Conservation (phyloP, 495 filamentous ascomycete species). For the Daldinia loculata region DNA sequence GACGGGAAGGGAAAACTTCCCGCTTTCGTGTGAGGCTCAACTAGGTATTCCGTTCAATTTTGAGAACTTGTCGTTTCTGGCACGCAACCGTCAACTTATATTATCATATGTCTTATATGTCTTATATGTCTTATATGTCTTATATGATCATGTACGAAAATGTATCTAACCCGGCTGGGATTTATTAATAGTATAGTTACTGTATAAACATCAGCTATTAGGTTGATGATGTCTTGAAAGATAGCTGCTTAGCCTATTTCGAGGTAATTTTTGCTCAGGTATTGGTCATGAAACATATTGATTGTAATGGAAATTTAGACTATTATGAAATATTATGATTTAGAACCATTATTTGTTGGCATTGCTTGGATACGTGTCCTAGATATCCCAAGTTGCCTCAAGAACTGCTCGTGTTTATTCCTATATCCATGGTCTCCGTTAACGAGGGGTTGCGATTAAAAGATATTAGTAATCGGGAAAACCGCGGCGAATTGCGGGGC, state of each 20-base stretch:
- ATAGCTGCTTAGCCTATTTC: not conserved
- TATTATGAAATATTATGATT: not conserved
- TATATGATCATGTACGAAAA: too few relatives aligned
- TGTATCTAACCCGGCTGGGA: too few relatives aligned
- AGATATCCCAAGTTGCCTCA: not conserved
- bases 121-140: too few relatives aligned
- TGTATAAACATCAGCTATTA: not conserved
- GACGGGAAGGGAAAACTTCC: not conserved
- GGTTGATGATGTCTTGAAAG: not conserved
- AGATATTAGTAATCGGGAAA: slow-evolving; percentile 21
- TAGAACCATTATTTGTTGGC: not conserved
- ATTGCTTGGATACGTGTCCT: not conserved
- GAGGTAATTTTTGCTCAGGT: not conserved
- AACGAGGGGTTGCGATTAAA: slow-evolving; percentile 9
- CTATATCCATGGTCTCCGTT: slow-evolving; percentile 4
- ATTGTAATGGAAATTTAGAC: not conserved
- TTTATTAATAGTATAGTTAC: not conserved
- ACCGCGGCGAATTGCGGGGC: slow-evolving; percentile 35
- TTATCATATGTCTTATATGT: too few relatives aligned
- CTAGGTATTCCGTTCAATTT: not conserved
- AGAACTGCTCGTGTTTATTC: not conserved
- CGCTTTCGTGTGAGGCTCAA: not conserved
- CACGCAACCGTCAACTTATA: not conserved
- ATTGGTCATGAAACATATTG: not conserved
- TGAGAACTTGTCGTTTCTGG: not conserved